A percentile compares a stretch with the other conserved stretches of the same genome.
These are phyloP conservation scores for Tothia fuscella DNA, from an alignment of 2,329 filamentous ascomycete species.

Conservation along the genomic window DNA sequence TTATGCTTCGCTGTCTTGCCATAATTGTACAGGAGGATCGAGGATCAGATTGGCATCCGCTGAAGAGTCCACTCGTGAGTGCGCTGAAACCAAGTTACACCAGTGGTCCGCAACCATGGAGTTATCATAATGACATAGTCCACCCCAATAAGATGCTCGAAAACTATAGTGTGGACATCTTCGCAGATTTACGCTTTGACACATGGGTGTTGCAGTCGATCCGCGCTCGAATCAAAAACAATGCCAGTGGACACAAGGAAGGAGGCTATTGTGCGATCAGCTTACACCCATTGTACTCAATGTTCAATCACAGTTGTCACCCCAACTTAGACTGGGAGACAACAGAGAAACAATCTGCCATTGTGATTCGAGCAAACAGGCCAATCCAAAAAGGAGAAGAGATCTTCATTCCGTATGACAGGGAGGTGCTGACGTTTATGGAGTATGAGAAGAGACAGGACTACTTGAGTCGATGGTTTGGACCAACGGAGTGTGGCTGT, in stretches of 20 bases:
- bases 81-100: not conserved
- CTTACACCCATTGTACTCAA: not conserved
- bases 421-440: not conserved
- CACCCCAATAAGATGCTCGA: not conserved
- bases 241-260: not conserved
- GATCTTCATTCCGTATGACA: not conserved
- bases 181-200: constrained; percentile 6
- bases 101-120: not conserved
- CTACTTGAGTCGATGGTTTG: not conserved
- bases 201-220: not conserved
- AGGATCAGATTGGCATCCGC: not conserved
- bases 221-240: not conserved
- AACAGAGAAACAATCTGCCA: not conserved
- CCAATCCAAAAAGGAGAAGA: not conserved
- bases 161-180: not conserved
- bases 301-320: not conserved
- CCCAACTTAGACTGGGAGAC: not conserved
- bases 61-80: not conserved
- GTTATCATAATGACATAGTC: not conserved
- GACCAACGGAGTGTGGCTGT: too few relatives aligned
- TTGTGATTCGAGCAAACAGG: not conserved
- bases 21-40: not conserved
- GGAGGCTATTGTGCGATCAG: not conserved
- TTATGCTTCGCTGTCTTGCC: not conserved
- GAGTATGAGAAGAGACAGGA: not conserved